These are phyloP conservation scores for Poa annua DNA, from an alignment of 176 grass and related monocot genomes.

Conservation along the genomic window DNA sequence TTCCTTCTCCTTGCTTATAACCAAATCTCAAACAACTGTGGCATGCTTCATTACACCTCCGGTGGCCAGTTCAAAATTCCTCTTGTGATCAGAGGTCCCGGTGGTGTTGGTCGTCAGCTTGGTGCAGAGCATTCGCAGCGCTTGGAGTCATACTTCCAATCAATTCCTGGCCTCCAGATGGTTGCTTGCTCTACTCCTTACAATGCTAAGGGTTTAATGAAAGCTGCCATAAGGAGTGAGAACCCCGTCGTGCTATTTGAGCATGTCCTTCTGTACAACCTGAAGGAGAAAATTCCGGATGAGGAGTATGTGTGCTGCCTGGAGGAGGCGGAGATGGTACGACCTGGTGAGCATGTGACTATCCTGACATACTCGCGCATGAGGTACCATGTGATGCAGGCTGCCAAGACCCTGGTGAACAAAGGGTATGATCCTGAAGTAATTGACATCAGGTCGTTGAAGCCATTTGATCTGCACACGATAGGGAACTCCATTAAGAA, in stretches of 20 bases:
- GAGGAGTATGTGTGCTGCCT: slow-evolving; percentile 80
- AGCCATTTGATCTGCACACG: slow-evolving; percentile 80
- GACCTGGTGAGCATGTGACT: slow-evolving; percentile 73
- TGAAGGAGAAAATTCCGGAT: slow-evolving; percentile 86
- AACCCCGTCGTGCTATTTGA: slow-evolving; percentile 91
- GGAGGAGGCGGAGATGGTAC: slow-evolving; percentile 90
- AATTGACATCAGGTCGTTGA: slow-evolving; percentile 84
- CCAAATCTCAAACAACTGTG: slow-evolving; percentile 96
- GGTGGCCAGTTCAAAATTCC: slow-evolving; percentile 93
- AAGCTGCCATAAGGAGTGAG: slow-evolving; percentile 88
- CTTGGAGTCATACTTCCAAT: slow-evolving; percentile 92
- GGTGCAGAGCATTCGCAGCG: slow-evolving; percentile 91
- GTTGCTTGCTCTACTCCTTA: slow-evolving; percentile 95
- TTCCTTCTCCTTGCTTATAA: slow-evolving; percentile 94
- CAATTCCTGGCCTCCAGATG: slow-evolving; percentile 93
- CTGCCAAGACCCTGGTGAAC: slow-evolving; percentile 80
- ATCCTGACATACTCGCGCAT: slow-evolving; percentile 89
- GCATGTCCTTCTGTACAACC: slow-evolving; percentile 84
- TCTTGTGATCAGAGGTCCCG: slow-evolving; percentile 83
- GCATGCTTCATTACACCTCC: slow-evolving; percentile 98
- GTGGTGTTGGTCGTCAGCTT: slow-evolving; percentile 87
- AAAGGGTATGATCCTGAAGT: slow-evolving; percentile 83
- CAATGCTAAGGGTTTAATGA: slow-evolving; percentile 96
- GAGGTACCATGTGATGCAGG: slow-evolving; percentile 97
- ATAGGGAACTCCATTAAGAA: slow-evolving; percentile 83